phyloP scores from a whole-genome alignment of 1,284 basidiomycete genomes.

The Boletus semigastroideus region DNA sequence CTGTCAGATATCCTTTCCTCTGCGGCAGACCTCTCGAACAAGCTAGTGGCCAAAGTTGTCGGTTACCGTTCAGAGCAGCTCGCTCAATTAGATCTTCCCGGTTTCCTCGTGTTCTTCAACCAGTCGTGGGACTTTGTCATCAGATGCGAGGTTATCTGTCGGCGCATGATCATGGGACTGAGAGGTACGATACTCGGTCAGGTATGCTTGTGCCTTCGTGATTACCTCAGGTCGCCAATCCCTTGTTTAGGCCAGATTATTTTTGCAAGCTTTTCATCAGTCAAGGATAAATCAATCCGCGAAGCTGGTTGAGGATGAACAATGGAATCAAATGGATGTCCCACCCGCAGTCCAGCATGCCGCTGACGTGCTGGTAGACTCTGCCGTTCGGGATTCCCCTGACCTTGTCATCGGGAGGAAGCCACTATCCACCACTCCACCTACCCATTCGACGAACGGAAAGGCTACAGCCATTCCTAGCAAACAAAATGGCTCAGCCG shows the following conservation, averaged over 20 bases:
- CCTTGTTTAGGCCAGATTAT: conserved; percentile 71
- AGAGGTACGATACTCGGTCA: conserved; percentile 82
- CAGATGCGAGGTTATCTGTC: conserved; percentile 79
- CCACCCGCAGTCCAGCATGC: conserved; percentile 62
- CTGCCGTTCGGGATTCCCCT: conserved; percentile 79
- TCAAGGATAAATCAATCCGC: conserved; percentile 80
- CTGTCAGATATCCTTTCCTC: conserved; percentile 75
- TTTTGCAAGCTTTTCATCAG: conserved; percentile 86
- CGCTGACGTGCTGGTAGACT: conserved; percentile 75
- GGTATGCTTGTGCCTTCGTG: conserved; percentile 38
- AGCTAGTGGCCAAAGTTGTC: conserved; percentile 77
- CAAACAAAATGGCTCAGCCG: conserved; percentile 32
- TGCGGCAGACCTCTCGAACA: conserved; percentile 82
- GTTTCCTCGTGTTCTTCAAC: conserved; percentile 83
- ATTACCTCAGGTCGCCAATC: background rate
- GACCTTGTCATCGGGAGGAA: conserved; percentile 52
- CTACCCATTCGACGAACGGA: conserved; percentile 22
- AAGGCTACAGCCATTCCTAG: conserved; percentile 24
- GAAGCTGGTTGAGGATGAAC: conserved; percentile 89
- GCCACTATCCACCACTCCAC: conserved; percentile 2
- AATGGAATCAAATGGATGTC: conserved; percentile 82
- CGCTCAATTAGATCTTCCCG: conserved; percentile 63
- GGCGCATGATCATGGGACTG: conserved; percentile 89
- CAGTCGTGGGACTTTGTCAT: conserved; percentile 90
- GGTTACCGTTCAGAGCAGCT: conserved; percentile 79